Conservation (phyloP, 2,329 filamentous ascomycete species). For the Cladosporium sp. region DNA sequence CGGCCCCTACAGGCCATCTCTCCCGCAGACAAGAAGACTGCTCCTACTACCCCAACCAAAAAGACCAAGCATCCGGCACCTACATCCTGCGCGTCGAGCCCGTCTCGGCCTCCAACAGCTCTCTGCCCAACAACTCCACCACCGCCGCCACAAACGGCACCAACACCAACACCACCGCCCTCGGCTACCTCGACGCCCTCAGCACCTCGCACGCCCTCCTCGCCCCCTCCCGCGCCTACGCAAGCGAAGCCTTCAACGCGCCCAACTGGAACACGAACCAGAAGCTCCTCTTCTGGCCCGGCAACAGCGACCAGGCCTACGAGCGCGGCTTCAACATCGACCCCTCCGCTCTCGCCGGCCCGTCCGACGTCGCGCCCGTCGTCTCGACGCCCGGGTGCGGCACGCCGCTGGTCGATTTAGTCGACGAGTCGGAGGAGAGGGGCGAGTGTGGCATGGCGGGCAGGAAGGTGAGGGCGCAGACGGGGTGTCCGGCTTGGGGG, state of each 20-base stretch:
- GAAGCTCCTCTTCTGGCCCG: constrained; percentile 9
- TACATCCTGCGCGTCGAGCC: constrained; percentile 12
- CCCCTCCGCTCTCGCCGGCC: neutral
- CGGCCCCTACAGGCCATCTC: neutral
- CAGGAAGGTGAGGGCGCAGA: constrained; percentile 6
- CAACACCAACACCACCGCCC: neutral
- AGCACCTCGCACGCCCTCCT: constrained; percentile 10
- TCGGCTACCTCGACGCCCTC: constrained; percentile 12
- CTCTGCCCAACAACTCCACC: constrained; percentile 1
- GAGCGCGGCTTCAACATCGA: constrained; percentile 10
- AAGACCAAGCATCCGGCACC: constrained; percentile 5
- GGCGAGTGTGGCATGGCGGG: constrained; percentile 8
- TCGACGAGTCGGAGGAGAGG: neutral
- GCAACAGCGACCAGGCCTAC: constrained; percentile 1
- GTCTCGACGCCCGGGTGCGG: constrained; percentile 8
- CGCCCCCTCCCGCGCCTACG: constrained; percentile 2
- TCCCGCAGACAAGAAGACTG: constrained; percentile 11
- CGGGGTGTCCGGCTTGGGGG: constrained; percentile 9
- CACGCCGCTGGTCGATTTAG: constrained; percentile 1
- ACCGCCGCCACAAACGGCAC: neutral
- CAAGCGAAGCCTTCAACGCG: constrained; percentile 9
- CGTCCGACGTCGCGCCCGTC: neutral
- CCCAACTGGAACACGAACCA: constrained; percentile 10
- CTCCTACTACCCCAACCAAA: constrained; percentile 4
- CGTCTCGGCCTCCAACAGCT: neutral